Base-by-base conservation (phyloP, 768 basidiomycete species). In the Candolleomyces efflorescens region DNA sequence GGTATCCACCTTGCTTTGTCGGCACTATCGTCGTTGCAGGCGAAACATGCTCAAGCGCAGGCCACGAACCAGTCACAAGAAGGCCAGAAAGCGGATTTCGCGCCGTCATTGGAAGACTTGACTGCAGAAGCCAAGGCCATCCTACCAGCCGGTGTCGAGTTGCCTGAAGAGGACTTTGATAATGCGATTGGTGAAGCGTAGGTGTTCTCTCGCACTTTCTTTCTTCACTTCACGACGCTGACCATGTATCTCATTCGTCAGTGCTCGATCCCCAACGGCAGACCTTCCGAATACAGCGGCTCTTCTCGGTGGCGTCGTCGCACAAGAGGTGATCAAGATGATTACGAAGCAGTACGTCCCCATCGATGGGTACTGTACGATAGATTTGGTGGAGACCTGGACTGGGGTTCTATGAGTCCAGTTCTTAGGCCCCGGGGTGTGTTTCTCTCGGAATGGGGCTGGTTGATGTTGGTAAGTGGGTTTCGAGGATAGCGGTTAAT, bases 311-410 rank as follows among this genome's bases (percentile, higher is more conserved):
- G 97, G 97, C 2, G 71, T 98, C 37, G 88, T 98, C 18, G 94
- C 95, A 23, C 97, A 99, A 64, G 97, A 99, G 68, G 86, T 87
- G 5, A 98, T 98, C 79, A 98, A 99, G 80, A 80, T 98, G 73
- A 88, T 96, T 65, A 99, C 96, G 57, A 86, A 85, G 65, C 97
- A 99, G 71, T 99, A 99, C 68, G 81, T 95, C 13, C 95, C 97
- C 7, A 81, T 96, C 61, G 84, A 88, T 60, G 91, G 92, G 13
- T 88, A 87, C 62, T 91, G 89, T 64, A 79, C 92, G 22, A 76
- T 96, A 49, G 94, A 98, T 73, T 79, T 97, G 60, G 79, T 92
- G 26, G 89, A 89, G 53, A 85, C 84, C 18, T 87, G 84, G 85
- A 90, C 90, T 5, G 88, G 87, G 12, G 71, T 87, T 37, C 51